Percentiles rank a stretch among this genome's conserved stretches.
phyloP scores from a whole-genome alignment of 2,329 filamentous ascomycete genomes.

The Botryosphaeria agaves region DNA sequence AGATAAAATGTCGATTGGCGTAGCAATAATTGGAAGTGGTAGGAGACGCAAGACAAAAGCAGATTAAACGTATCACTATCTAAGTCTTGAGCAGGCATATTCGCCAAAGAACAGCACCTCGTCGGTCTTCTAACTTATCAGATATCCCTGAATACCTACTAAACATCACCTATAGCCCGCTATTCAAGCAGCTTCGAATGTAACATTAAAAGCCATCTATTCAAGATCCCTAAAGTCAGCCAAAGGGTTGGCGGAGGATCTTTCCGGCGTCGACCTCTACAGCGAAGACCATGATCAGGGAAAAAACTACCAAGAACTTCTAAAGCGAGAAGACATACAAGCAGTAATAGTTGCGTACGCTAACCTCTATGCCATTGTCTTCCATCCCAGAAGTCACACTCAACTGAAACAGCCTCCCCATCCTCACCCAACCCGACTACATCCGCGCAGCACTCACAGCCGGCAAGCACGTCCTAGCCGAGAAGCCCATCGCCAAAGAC shows the following conservation, averaged over 20 bases:
- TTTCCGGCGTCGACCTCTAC: conserved; percentile 35
- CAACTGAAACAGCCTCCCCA: conserved; percentile 46
- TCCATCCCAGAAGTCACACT: too few relatives aligned
- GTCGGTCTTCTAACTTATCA: conserved; percentile 16
- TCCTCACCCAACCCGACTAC: conserved; percentile 26
- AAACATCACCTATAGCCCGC: conserved; percentile 29
- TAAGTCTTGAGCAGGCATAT: conserved; percentile 27
- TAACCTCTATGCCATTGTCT: neutral
- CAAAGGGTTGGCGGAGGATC: conserved; percentile 24
- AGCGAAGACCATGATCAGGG: conserved; percentile 33
- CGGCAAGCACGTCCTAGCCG: conserved; percentile 38
- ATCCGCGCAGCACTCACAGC: conserved; percentile 28
- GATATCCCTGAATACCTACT: conserved; percentile 6
- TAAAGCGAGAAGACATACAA: conserved; percentile 26
- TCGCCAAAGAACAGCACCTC: conserved; percentile 40
- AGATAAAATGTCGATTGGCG: conserved; percentile 29
- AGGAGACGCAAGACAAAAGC: conserved; percentile 2
- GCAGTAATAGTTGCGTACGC: conserved; percentile 34
- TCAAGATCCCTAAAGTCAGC: conserved; percentile 44
- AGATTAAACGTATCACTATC: neutral
- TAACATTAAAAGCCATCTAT: conserved; percentile 47
- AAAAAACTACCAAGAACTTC: conserved; percentile 19
- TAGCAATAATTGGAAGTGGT: conserved; percentile 44
- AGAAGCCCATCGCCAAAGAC: conserved; percentile 39
- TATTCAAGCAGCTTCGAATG: conserved; percentile 31